Percentiles rank a stretch among this genome's conserved stretches.
phyloP scores from a whole-genome alignment of 116 monocot genomes.

The Trichopus zeylanicus region DNA sequence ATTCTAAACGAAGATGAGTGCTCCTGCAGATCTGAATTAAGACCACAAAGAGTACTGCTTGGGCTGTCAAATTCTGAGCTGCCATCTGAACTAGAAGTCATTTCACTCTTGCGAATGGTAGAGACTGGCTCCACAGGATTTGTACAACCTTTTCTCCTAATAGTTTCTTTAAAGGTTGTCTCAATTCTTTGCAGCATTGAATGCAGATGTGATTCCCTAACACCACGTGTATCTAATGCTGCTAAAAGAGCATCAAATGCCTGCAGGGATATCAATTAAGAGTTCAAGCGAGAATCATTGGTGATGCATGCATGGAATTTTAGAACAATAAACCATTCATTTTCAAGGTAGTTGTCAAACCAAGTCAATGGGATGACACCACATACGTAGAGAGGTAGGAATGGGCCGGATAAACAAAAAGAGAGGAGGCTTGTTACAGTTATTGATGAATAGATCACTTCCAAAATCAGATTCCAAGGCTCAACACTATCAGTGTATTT shows the following conservation, averaged over 20 bases:
- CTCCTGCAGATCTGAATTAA: constrained; percentile 29
- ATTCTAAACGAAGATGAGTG: constrained; percentile 59
- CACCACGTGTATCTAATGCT: constrained; percentile 74
- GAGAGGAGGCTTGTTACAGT: no score
- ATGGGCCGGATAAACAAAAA: no score
- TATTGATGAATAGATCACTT: not conserved
- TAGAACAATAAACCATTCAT: not conserved
- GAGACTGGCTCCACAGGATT: constrained; percentile 1
- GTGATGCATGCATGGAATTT: not conserved
- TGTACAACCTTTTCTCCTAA: constrained; percentile 17
- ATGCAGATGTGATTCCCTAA: constrained; percentile 83
- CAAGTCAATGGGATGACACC: no score
- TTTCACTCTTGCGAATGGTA: constrained; percentile 20
- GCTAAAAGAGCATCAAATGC: constrained; percentile 75
- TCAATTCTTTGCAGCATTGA: constrained; percentile 82
- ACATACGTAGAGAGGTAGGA: no score
- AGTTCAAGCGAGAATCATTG: not conserved
- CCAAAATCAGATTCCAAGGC: not conserved
- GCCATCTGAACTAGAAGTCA: constrained; percentile 39
- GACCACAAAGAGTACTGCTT: constrained; percentile 35
- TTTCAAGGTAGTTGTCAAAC: not conserved
- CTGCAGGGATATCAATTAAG: constrained; percentile 21
- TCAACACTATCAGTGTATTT: no score
- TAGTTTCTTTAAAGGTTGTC: constrained; percentile 63
- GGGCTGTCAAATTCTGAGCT: constrained; percentile 45